phyloP scores from a whole-genome alignment of 495 filamentous ascomycete species.

The Aspergillus kassunensis region DNA sequence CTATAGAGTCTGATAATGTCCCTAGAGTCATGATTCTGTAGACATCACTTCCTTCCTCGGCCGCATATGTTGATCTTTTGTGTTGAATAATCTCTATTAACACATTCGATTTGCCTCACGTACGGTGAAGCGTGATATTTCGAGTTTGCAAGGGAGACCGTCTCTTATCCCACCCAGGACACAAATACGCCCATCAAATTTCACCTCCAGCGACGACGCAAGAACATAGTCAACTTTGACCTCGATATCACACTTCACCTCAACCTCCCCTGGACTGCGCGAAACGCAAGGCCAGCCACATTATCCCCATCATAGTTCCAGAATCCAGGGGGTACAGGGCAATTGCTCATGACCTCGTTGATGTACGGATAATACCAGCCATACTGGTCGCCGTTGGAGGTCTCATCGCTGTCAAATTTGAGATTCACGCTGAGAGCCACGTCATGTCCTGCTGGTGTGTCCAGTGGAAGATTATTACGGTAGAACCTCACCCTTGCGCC shows the following conservation, averaged over 20 bases:
- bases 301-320: conserved; percentile 45
- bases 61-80: too few relatives aligned
- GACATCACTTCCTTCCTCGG: too few relatives aligned
- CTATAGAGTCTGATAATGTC: too few relatives aligned
- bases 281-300: conserved; percentile 44
- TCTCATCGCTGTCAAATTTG: not conserved
- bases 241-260: conserved; percentile 32
- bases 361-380: conserved; percentile 44
- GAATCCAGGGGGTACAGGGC: conserved; percentile 46
- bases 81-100: too few relatives aligned
- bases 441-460: conserved; percentile 41
- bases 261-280: conserved; percentile 43
- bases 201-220: conserved; percentile 44
- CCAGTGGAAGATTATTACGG: conserved; percentile 50
- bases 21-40: too few relatives aligned
- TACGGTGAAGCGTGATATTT: too few relatives aligned
- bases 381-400: conserved; percentile 1
- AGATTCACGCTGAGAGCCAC: too few relatives aligned
- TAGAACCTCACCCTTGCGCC: conserved; percentile 56
- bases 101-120: too few relatives aligned
- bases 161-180: conserved; percentile 37
- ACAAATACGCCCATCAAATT: conserved; percentile 41
- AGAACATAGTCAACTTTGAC: conserved; percentile 31
- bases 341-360: too few relatives aligned
- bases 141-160: too few relatives aligned